A percentile compares a stretch with the other conserved stretches of the same genome.
These are phyloP conservation scores for Ceratocystis harringtonii DNA, from an alignment of 2,329 filamentous ascomycete genomes.

Conservation along the genomic window DNA sequence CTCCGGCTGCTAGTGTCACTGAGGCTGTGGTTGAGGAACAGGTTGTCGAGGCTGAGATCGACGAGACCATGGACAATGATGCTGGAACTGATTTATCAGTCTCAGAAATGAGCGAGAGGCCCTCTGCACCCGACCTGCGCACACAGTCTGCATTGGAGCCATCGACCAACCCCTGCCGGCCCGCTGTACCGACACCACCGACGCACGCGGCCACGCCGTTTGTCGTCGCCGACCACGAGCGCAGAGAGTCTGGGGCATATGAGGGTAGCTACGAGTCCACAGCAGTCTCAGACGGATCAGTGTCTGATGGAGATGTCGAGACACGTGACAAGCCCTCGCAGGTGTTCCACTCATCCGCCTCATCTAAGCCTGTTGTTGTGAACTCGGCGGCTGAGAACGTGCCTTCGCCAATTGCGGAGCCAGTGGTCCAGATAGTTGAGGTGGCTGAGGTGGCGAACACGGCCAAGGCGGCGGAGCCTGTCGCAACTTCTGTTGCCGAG, in stretches of 20 bases:
- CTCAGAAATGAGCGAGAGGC: not conserved
- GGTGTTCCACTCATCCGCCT: too few species aligned
- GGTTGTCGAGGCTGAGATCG: not conserved
- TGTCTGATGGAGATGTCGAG: not conserved
- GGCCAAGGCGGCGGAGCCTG: not conserved
- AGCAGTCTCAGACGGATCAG: not conserved
- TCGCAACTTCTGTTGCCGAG: not conserved
- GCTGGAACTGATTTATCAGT: not conserved
- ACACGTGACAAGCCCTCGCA: not conserved
- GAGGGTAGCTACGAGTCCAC: not conserved
- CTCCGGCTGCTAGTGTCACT: not conserved
- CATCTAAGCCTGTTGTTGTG: not conserved
- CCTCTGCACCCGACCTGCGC: not conserved
- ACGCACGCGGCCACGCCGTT: constrained; percentile 6
- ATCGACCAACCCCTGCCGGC: not conserved
- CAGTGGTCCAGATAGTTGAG: not conserved
- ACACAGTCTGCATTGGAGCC: not conserved
- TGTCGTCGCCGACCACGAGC: not conserved
- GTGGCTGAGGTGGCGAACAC: not conserved
- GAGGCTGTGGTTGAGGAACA: not conserved
- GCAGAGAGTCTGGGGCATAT: not conserved
- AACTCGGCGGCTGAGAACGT: not conserved
- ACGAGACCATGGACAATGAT: not conserved
- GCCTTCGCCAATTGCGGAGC: not conserved
- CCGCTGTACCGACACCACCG: constrained; percentile 9